A percentile compares a stretch with the other conserved stretches of the same genome.
Conservation (phyloP, 768 basidiomycete species). For the Suillus plorans region DNA sequence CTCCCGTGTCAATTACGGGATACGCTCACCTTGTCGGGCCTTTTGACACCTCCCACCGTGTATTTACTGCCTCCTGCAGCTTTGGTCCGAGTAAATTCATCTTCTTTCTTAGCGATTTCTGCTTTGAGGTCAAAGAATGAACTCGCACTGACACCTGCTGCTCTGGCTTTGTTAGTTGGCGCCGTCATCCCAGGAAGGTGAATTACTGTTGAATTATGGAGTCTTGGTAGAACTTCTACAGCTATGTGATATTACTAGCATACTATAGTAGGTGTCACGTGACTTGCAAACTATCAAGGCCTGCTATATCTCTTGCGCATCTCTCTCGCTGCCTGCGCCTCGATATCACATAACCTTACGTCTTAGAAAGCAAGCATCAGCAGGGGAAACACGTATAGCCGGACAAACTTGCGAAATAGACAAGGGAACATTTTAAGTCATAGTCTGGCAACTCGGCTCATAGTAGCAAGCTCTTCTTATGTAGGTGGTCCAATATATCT, state of each 20-base stretch:
- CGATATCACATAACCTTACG: background rate
- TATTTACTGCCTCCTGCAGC: constrained; percentile 49
- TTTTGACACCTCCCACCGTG: constrained; percentile 61
- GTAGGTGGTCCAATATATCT: too few relatives aligned
- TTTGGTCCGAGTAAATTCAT: constrained; percentile 66
- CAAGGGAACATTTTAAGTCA: too few relatives aligned
- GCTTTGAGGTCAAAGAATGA: constrained; percentile 85
- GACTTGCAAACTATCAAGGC: background rate
- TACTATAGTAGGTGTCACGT: background rate
- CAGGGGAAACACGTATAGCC: background rate
- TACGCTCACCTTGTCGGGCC: constrained; percentile 64
- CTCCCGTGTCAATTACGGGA: background rate
- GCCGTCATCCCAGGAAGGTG: constrained; percentile 39
- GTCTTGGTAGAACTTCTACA: background rate
- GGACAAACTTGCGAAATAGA: background rate
- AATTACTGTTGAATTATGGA: background rate
- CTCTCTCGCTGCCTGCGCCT: background rate
- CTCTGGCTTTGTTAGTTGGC: constrained; percentile 56
- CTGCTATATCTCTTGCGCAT: background rate
- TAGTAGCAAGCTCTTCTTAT: too few relatives aligned
- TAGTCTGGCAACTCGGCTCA: too few relatives aligned
- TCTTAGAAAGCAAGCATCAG: background rate
- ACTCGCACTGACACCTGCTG: constrained; percentile 66
- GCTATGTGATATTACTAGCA: too few relatives aligned
- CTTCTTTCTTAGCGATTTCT: constrained; percentile 45